A percentile compares a stretch with the other conserved stretches of the same genome.
phyloP scores from a whole-genome alignment of 139 green algal genomes.

The Spirogloea muscicola region DNA sequence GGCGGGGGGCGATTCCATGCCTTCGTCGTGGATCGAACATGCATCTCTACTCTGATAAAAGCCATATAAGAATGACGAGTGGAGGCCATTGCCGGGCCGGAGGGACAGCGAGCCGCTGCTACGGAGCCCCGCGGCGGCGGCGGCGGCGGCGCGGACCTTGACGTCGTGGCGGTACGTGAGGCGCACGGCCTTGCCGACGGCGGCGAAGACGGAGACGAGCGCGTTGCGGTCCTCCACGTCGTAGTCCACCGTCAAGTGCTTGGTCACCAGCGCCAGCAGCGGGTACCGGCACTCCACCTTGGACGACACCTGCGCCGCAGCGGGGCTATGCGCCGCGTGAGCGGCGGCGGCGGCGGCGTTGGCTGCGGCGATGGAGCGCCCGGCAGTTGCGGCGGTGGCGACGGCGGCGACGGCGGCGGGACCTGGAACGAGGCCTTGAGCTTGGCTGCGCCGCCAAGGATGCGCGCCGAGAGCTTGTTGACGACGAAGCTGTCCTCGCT shows the following conservation, averaged over 20 bases:
- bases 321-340: no score
- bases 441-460: not conserved
- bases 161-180: conserved; percentile 3
- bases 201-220: not conserved
- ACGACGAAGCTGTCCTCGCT: not conserved
- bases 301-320: not conserved
- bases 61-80: no score
- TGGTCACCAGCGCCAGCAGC: not conserved
- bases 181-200: not conserved
- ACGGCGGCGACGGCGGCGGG: no score
- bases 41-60: no score
- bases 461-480: not conserved
- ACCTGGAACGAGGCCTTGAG: conserved; percentile 11
- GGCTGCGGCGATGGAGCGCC: no score
- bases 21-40: no score
- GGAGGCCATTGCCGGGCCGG: no score
- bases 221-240: conserved; percentile 12
- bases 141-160: not conserved
- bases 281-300: not conserved
- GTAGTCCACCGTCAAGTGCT: conserved; percentile 13
- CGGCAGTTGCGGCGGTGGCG: no score
- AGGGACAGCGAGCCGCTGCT: no score
- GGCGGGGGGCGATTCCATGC: no score
- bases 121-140: not conserved
- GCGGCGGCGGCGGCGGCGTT: no score